These are phyloP conservation scores for Pseudopyricularia javanii DNA, from an alignment of 2,329 filamentous ascomycete genomes.

Conservation along the genomic window DNA sequence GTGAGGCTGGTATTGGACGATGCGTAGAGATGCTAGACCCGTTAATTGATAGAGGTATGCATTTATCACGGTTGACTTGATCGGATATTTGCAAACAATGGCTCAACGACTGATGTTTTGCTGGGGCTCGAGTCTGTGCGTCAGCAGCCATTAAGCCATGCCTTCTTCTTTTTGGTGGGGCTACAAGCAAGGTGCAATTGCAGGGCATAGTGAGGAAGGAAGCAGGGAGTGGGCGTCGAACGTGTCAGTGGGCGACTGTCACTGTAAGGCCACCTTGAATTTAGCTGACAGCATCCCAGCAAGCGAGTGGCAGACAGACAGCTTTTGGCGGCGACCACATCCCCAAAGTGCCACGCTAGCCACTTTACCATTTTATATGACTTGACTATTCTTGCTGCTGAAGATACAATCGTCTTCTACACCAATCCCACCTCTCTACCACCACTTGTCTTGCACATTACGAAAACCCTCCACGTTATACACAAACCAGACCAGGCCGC, in stretches of 20 bases:
- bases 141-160: not conserved
- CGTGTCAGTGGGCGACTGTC: no score
- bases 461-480: not conserved
- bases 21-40: not conserved
- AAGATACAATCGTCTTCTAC: not conserved
- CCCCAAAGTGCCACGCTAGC: not conserved
- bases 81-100: not conserved
- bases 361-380: not conserved
- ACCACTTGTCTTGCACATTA: not conserved
- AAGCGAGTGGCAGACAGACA: not conserved
- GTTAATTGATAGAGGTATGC: not conserved
- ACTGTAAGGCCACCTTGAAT: not conserved
- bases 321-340: not conserved
- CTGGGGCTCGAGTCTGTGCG: not conserved
- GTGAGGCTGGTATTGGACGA: not conserved
- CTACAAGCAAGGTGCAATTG: not conserved
- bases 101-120: not conserved
- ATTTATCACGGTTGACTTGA: not conserved
- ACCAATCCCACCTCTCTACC: not conserved
- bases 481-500: not conserved
- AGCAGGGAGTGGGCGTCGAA: no score
- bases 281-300: not conserved
- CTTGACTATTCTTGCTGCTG: not conserved
- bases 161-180: not conserved
- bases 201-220: no score